These are phyloP conservation scores for Naganishia randhawae DNA, from an alignment of 768 basidiomycete species.

Conservation along the genomic window DNA sequence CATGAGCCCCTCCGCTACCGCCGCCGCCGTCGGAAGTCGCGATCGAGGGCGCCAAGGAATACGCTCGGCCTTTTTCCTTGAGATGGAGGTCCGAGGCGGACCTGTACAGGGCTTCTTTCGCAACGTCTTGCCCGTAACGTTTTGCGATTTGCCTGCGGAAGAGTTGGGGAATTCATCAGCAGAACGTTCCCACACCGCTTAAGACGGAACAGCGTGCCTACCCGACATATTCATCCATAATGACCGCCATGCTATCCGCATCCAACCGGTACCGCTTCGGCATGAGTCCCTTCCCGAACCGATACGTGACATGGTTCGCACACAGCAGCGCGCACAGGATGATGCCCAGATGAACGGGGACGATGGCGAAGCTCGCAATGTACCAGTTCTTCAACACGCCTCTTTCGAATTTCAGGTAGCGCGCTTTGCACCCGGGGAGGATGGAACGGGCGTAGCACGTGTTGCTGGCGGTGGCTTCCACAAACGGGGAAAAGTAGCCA, in stretches of 20 bases:
- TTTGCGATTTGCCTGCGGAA: slow-evolving; percentile 64
- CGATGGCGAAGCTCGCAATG: slow-evolving; percentile 62
- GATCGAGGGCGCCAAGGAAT: slow-evolving; percentile 18
- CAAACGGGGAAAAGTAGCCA: slow-evolving; percentile 73
- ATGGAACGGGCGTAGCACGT: slow-evolving; percentile 70
- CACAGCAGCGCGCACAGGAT: slow-evolving; percentile 67
- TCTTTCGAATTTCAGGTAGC: slow-evolving; percentile 62
- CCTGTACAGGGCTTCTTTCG: slow-evolving; percentile 59
- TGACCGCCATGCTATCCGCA: slow-evolving; percentile 69
- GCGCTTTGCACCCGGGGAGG: slow-evolving; percentile 69
- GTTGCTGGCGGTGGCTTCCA: slow-evolving; percentile 70
- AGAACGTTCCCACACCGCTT: too few relatives aligned
- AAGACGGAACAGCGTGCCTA: slow-evolving; percentile 42
- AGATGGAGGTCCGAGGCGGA: slow-evolving; percentile 59
- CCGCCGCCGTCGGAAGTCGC: slow-evolving; percentile 13
- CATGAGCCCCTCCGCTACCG: too few relatives aligned
- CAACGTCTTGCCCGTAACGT: slow-evolving; percentile 66
- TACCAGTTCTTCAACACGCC: slow-evolving; percentile 64
- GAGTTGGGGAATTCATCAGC: background rate
- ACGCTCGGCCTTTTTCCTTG: slow-evolving; percentile 36
- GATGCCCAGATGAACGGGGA: slow-evolving; percentile 64
- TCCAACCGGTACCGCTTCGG: slow-evolving; percentile 76
- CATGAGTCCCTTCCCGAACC: slow-evolving; percentile 84
- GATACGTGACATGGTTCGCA: slow-evolving; percentile 78
- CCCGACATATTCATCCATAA: slow-evolving; percentile 81